phyloP scores from a whole-genome alignment of 176 grass and related monocot species.

The Alloteropsis semialata region DNA sequence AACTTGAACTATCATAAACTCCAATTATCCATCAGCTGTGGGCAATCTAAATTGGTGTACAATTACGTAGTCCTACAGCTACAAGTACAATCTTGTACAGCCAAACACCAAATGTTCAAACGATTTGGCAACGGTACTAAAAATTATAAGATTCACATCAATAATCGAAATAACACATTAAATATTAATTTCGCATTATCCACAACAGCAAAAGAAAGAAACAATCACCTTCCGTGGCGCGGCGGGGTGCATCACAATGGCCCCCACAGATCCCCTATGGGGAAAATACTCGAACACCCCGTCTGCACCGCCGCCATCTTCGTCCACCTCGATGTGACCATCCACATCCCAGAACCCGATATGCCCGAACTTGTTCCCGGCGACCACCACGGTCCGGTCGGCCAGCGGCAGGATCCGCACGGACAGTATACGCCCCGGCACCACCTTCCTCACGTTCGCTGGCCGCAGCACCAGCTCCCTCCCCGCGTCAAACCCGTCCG shows the following conservation, averaged over 20 bases:
- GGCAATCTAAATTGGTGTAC: not conserved
- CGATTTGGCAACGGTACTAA: not conserved
- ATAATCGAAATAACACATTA: not conserved
- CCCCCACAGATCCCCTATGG: constrained; percentile 48
- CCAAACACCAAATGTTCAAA: not conserved
- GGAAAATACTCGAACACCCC: constrained; percentile 67
- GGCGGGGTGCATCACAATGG: constrained; percentile 54
- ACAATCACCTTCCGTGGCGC: constrained; percentile 46
- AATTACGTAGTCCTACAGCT: not conserved
- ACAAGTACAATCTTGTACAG: not conserved
- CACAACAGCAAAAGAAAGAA: not conserved
- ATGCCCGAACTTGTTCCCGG: constrained; percentile 56
- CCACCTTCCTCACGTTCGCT: constrained; percentile 47
- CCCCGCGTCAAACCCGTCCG: constrained; percentile 28
- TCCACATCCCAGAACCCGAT: constrained; percentile 87
- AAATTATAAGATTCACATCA: not conserved
- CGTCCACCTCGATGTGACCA: constrained; percentile 20
- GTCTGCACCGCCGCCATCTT: constrained; percentile 13
- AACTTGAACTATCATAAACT: not conserved
- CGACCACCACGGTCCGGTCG: constrained; percentile 47
- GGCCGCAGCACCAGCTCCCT: constrained; percentile 44
- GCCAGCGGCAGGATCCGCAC: constrained; percentile 58
- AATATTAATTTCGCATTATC: not conserved
- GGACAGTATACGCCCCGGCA: constrained; percentile 46
- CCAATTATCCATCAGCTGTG: not conserved